Evolutionary conservation across 495 filamentous ascomycete species (phyloP).

Genomic region (Aspergillus homomorphus): DNA sequence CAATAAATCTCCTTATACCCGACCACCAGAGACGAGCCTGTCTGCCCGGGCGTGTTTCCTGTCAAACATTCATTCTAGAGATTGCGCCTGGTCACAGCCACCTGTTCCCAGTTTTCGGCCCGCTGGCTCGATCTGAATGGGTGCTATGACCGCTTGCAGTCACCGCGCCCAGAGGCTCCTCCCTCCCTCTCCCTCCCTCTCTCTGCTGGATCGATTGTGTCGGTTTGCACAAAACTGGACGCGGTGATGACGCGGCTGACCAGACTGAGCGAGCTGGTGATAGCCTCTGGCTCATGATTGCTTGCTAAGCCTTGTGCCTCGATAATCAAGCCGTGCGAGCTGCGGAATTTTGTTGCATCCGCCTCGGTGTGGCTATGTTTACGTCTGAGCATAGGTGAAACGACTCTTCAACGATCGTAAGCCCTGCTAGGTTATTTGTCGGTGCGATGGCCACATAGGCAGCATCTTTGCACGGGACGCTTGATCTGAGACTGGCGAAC

Average conservation of each 20-base stretch:
- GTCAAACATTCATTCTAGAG: not conserved
- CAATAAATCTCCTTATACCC: not conserved
- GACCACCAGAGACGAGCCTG: not conserved
- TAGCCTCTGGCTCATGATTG: not conserved
- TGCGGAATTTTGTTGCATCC: not conserved
- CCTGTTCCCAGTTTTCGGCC: not conserved
- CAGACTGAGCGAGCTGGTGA: not conserved
- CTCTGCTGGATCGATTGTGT: not conserved
- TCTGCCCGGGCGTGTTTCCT: not conserved
- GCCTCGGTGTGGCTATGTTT: not conserved
- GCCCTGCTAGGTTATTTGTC: not conserved
- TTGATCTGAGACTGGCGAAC: not conserved
- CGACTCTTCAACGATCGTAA: not conserved
- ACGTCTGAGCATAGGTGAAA: not conserved
- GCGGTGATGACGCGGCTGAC: conserved; percentile 4
- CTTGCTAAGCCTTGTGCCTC: not conserved
- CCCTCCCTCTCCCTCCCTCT: too few species aligned
- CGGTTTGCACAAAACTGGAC: not conserved
- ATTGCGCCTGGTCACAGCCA: conserved; percentile 1
- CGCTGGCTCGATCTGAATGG: conserved; percentile 1
- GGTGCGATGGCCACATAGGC: not conserved
- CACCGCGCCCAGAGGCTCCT: not conserved
- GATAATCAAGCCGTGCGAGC: not conserved
- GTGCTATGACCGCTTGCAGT: conserved; percentile 1
- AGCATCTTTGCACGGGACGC: not conserved